phyloP scores from a whole-genome alignment of 768 basidiomycete genomes.

The Galerina sulciceps region DNA sequence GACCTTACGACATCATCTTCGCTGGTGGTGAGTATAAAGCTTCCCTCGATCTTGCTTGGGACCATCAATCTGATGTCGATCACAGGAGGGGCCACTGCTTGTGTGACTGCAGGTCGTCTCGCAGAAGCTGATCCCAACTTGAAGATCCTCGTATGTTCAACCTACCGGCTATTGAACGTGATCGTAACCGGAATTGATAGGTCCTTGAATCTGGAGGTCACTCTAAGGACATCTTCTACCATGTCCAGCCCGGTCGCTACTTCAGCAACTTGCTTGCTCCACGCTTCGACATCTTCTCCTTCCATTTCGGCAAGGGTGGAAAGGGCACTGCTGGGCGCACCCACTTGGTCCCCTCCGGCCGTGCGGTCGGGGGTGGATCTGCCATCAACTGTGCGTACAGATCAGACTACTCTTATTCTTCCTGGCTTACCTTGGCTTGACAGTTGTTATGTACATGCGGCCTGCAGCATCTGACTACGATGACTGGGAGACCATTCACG shows the following conservation, averaged over 20 bases:
- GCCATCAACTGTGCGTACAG: conserved; percentile 55
- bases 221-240: conserved; percentile 45
- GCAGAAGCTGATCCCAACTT: conserved; percentile 54
- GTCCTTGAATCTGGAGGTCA: conserved; percentile 63
- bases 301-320: conserved; percentile 44
- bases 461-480: conserved; percentile 68
- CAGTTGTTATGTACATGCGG: conserved; percentile 60
- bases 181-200: conserved; percentile 20
- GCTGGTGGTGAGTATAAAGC: conserved; percentile 16
- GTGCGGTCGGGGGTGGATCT: conserved; percentile 66
- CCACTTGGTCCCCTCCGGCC: conserved; percentile 46
- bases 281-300: conserved; percentile 44
- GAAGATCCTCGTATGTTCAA: conserved; percentile 51
- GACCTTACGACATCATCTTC: conserved; percentile 22
- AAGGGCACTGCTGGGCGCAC: conserved; percentile 49
- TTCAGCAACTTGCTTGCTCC: conserved; percentile 42
- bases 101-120: conserved; percentile 60
- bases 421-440: background rate
- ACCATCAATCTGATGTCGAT: background rate
- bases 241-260: conserved; percentile 60
- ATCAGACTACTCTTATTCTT: background rate
- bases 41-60: background rate
- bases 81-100: conserved; percentile 58
- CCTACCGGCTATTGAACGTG: background rate
- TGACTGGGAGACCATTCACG: conserved; percentile 56